Conservation (phyloP, 495 filamentous ascomycete species). For the Aspergillus ellipticus region DNA sequence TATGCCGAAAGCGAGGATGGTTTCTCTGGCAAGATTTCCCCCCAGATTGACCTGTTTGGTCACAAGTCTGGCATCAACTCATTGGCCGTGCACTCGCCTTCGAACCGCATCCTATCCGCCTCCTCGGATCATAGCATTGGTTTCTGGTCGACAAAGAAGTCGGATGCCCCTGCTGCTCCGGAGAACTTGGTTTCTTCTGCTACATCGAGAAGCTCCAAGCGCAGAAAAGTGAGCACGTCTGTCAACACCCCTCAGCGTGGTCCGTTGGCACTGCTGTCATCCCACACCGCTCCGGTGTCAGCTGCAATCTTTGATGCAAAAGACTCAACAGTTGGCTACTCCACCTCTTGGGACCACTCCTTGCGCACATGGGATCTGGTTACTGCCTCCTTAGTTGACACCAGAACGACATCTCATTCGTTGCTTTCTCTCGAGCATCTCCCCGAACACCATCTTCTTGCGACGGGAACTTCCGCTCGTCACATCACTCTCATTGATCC, state of each 20-base stretch:
- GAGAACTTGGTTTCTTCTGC: slow-evolving; percentile 60
- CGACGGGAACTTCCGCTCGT: slow-evolving; percentile 78
- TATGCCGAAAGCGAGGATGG: slow-evolving; percentile 64
- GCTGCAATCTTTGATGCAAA: slow-evolving; percentile 76
- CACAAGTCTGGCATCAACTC: slow-evolving; percentile 73
- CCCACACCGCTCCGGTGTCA: slow-evolving; percentile 69
- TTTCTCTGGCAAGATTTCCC: slow-evolving; percentile 60
- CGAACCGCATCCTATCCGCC: slow-evolving; percentile 76
- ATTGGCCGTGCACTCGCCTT: slow-evolving; percentile 69
- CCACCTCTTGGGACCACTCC: slow-evolving; percentile 81
- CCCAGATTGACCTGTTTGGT: slow-evolving; percentile 80
- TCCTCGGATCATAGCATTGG: slow-evolving; percentile 76
- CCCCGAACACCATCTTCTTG: slow-evolving; percentile 64
- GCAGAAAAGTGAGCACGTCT: slow-evolving; percentile 67
- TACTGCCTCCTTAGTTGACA: slow-evolving; percentile 68
- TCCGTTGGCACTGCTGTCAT: slow-evolving; percentile 65
- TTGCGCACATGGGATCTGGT: slow-evolving; percentile 88
- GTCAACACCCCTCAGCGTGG: slow-evolving; percentile 69
- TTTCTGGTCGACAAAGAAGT: slow-evolving; percentile 77
- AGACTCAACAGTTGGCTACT: slow-evolving; percentile 87
- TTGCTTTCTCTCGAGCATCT: slow-evolving; percentile 72
- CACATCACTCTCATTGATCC: slow-evolving; percentile 90
- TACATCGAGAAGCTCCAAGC: slow-evolving; percentile 59
- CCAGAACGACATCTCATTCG: slow-evolving; percentile 74
- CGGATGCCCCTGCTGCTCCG: slow-evolving; percentile 66